Evolutionary conservation across 306 rosid species (phyloP).

Genomic region (Crotalaria pallida): DNA sequence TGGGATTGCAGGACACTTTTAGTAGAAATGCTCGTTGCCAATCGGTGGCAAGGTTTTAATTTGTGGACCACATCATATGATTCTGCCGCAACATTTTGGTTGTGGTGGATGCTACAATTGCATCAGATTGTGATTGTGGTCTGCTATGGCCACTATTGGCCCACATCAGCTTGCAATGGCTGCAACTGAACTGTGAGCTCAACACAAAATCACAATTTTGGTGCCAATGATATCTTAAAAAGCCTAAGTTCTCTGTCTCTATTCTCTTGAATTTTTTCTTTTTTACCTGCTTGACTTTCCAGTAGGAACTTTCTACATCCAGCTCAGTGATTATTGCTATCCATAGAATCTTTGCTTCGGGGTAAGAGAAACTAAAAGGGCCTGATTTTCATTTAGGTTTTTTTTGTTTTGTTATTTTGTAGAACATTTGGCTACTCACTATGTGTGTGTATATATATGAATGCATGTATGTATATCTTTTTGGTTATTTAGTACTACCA

Average conservation of each 20-base stretch:
- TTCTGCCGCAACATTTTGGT: too few species aligned
- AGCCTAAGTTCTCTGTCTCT: neutral
- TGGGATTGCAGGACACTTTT: neutral
- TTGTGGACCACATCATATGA: too few species aligned
- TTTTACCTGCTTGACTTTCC: neutral
- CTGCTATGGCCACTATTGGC: too few species aligned
- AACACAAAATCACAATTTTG: too few species aligned
- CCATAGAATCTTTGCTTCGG: neutral
- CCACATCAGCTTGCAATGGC: too few species aligned
- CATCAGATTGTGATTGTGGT: too few species aligned
- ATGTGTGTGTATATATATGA: neutral
- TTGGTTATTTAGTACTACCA: neutral
- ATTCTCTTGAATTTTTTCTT: neutral
- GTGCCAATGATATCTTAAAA: neutral
- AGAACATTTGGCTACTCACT: neutral
- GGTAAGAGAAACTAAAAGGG: neutral
- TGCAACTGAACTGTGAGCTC: too few species aligned
- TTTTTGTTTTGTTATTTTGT: neutral
- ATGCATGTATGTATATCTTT: neutral
- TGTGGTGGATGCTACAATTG: too few species aligned
- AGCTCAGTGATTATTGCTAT: neutral
- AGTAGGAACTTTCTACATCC: neutral
- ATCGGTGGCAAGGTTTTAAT: neutral
- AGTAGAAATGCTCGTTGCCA: neutral
- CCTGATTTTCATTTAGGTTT: neutral